Evolutionary conservation across 2,329 filamentous ascomycete genomes (phyloP), one percentile per base, ranked within the genome.

Genomic region (Penicillium sp.): DNA sequence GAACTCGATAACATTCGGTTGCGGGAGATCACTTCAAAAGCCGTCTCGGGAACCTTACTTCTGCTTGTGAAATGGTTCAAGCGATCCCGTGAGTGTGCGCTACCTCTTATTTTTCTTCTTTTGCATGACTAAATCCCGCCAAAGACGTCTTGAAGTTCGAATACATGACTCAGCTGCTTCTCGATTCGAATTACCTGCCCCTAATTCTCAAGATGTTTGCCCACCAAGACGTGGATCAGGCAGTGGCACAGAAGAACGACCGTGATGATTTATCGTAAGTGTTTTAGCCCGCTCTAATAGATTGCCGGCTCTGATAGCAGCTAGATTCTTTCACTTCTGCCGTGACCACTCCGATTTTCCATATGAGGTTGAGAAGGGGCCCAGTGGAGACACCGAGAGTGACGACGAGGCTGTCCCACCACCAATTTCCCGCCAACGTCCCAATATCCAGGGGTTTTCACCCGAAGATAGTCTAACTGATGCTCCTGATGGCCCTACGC

Each of bases 11-110:
- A 83, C 27, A 77, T 86, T 39, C 79, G 94, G 34, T 83, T 81
- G 11, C 80, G 91, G 40, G 93, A 98, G 64, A 90, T 98, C 36
- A 85, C 85, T 9, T 81, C 84, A 17, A 97, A 97, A 66, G 91
- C 91, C 0, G 84, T 95, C 15, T 93, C 89, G n/a, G 90, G 86
- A 1, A 85, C 89, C 39, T 70, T 98, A 18, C 71, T 98, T 18
- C 72, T 95, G n/a, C 68, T 97, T 30, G 63, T 97, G 45, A 98
- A 97, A 67, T 98, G 93, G 93, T 84, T 97, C 56, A 94, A 95
- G 63, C 74, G 94, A 38, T 96, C 89, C 42, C 93, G 88, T 94
- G 73, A 73, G 87, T 73, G 21, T 14, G n/a, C 11, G 6, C 7
- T 6, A 13, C 4, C 21, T 10, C 16, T n/a, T 3, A 11, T 14